phyloP scores from a whole-genome alignment of 495 filamentous ascomycete species.

The Penicillium simplicissimum region DNA sequence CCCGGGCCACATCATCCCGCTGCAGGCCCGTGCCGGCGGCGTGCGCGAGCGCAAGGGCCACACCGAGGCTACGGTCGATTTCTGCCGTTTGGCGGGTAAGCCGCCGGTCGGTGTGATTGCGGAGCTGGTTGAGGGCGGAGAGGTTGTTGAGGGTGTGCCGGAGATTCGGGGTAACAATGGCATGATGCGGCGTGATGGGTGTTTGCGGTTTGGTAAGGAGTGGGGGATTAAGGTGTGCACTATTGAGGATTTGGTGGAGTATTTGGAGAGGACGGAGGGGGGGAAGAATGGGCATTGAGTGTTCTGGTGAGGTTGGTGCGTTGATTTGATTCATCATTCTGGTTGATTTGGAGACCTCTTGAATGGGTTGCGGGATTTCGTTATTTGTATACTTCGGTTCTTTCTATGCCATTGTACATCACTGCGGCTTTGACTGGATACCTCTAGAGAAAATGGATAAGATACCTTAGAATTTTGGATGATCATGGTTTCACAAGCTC shows the following conservation, averaged over 20 bases:
- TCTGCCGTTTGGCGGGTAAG: slow-evolving; percentile 79
- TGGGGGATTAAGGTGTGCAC: slow-evolving; percentile 94
- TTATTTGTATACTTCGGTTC: slow-evolving; percentile 18
- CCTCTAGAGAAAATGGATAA: slow-evolving; percentile 27
- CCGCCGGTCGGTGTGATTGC: slow-evolving; percentile 77
- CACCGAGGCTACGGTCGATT: slow-evolving; percentile 89
- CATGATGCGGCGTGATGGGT: slow-evolving; percentile 93
- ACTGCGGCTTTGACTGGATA: slow-evolving; percentile 20
- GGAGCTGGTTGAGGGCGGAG: slow-evolving; percentile 80
- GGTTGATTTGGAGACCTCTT: background rate
- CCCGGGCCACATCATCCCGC: slow-evolving; percentile 88
- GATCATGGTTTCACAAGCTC: background rate
- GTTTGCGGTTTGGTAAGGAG: slow-evolving; percentile 80
- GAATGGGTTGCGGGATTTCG: slow-evolving; percentile 1
- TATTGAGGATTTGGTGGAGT: slow-evolving; percentile 83
- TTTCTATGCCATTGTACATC: slow-evolving; percentile 25
- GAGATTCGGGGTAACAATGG: slow-evolving; percentile 61
- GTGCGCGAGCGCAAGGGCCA: slow-evolving; percentile 78
- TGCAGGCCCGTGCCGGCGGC: slow-evolving; percentile 78
- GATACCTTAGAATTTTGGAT: slow-evolving; percentile 9
- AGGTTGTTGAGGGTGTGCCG: slow-evolving; percentile 59
- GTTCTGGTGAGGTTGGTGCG: background rate
- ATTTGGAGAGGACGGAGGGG: slow-evolving; percentile 63
- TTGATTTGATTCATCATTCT: no score
- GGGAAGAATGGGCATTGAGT: slow-evolving; percentile 43